These are phyloP conservation scores for Eucalyptus camaldulensis DNA, from an alignment of 345 rosid species.

Conservation along the genomic window DNA sequence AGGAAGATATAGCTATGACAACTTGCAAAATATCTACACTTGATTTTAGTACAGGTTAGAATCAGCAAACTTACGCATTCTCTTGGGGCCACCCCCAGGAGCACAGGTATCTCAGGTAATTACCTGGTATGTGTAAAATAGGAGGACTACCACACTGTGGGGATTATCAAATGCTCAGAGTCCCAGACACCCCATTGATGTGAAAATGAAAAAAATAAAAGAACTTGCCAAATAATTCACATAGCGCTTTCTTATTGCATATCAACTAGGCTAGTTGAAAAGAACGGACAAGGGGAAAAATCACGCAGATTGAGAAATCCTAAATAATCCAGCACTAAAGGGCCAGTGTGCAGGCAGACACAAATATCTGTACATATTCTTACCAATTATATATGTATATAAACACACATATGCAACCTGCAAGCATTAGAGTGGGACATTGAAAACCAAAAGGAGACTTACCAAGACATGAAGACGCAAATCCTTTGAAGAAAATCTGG, in stretches of 20 bases:
- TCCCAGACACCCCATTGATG: neutral
- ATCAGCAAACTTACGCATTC: neutral
- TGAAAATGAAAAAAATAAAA: neutral
- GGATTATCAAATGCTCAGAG: neutral
- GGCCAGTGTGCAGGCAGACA: neutral
- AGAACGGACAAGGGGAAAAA: neutral
- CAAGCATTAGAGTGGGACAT: neutral
- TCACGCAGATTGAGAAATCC: neutral
- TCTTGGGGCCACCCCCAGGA: neutral
- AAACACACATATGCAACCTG: neutral
- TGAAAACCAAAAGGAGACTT: neutral
- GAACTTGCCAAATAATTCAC: neutral
- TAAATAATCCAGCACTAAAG: neutral
- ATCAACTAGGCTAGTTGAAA: neutral
- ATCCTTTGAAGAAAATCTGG: conserved; percentile 64
- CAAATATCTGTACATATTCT: neutral
- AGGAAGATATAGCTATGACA: neutral
- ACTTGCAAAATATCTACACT: neutral
- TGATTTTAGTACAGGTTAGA: neutral
- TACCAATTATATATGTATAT: neutral
- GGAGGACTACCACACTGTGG: neutral
- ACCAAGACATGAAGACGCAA: conserved; percentile 79
- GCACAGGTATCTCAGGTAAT: neutral
- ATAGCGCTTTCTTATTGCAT: neutral
- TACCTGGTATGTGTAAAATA: neutral